Conservation (phyloP, 345 rosid species). For the Populus pruinosa region DNA sequence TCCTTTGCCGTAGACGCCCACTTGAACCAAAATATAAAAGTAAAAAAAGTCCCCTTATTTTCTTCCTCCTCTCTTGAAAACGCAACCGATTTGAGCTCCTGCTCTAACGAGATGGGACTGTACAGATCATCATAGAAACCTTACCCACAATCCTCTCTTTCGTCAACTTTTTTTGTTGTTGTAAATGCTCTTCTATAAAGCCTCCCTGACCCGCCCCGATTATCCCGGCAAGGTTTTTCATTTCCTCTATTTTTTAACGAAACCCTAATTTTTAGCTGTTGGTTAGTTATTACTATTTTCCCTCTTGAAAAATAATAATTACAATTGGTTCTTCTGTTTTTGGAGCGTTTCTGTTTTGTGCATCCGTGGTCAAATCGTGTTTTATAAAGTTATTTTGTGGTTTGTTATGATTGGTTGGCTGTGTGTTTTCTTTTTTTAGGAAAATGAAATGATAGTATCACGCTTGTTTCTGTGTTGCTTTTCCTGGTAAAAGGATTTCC, state of each 20-base stretch:
- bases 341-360: background rate
- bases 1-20: constrained; percentile 8
- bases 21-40: constrained; percentile 19
- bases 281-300: background rate
- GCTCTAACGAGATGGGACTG: background rate
- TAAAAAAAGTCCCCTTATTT: background rate
- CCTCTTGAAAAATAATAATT: background rate
- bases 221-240: constrained; percentile 32
- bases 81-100: background rate
- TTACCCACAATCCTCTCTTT: constrained; percentile 10
- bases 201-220: constrained; percentile 47
- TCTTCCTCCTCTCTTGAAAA: constrained; percentile 7
- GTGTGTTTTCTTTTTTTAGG: constrained; percentile 2
- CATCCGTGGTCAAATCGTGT: constrained; percentile 29
- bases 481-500: constrained; percentile 31
- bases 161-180: constrained; percentile 1
- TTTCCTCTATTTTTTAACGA: background rate
- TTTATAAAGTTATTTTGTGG: constrained; percentile 16
- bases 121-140: constrained; percentile 20
- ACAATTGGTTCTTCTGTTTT: constrained; percentile 10
- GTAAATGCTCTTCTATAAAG: constrained; percentile 46
- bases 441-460: constrained; percentile 4
- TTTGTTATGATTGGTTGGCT: background rate
- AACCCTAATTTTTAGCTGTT: constrained; percentile 16
- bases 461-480: constrained; percentile 21